Percentiles rank a stretch among this genome's conserved stretches.
Conservation (phyloP, 2,329 filamentous ascomycete genomes). For the Rasamsonia emersonii region DNA sequence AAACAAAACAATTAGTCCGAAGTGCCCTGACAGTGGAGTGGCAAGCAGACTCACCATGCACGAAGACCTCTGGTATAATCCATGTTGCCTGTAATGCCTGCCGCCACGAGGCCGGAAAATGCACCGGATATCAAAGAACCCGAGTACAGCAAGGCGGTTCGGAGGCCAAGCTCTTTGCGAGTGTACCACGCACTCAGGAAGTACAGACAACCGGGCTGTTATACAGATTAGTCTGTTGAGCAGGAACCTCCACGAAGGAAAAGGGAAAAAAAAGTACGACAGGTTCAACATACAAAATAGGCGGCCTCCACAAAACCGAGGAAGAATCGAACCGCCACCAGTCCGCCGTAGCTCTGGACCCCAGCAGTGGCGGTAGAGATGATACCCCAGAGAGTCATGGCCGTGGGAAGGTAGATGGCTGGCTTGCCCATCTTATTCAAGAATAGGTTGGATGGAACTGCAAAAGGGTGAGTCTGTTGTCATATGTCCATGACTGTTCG, state of each 20-base stretch:
- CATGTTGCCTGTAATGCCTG: conserved; percentile 48
- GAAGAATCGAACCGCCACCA: conserved; percentile 21
- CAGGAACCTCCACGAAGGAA: too few relatives aligned
- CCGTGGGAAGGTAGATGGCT: conserved; percentile 2
- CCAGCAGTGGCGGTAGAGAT: conserved; percentile 2
- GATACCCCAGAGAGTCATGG: conserved; percentile 4
- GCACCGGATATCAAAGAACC: conserved; percentile 36
- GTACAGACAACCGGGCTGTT: conserved; percentile 56
- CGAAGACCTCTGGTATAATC: conserved; percentile 46
- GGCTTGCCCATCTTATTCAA: conserved; percentile 3
- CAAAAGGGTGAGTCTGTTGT: too few relatives aligned
- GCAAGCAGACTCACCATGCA: conserved; percentile 52
- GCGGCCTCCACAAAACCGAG: conserved; percentile 57
- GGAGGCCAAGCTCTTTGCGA: conserved; percentile 12
- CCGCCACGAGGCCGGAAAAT: conserved; percentile 33
- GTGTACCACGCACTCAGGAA: conserved; percentile 63
- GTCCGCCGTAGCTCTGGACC: conserved; percentile 1
- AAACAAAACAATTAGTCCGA: too few relatives aligned
- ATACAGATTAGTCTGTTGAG: conserved; percentile 32
- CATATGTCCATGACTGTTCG: too few relatives aligned
- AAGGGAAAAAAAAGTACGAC: too few relatives aligned
- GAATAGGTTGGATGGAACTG: conserved; percentile 7
- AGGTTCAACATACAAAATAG: too few relatives aligned
- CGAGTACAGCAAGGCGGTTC: conserved; percentile 32
- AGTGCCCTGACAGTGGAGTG: too few relatives aligned